A percentile compares a stretch with the other conserved stretches of the same genome.
Evolutionary conservation across 2,329 filamentous ascomycete genomes (phyloP).

Genomic region (Alternaria gaisen): DNA sequence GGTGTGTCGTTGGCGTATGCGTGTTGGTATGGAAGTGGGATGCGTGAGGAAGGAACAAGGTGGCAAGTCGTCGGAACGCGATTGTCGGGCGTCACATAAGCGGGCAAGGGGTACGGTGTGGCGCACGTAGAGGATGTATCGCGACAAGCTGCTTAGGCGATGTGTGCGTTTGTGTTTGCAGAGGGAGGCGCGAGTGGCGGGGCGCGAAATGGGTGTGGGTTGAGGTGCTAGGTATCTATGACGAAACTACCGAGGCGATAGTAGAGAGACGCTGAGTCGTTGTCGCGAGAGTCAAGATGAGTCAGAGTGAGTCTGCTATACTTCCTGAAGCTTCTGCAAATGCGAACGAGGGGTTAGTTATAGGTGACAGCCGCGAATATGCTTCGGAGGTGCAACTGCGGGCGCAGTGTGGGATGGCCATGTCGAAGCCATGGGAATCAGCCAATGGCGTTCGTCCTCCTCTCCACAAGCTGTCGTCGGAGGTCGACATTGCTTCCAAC

Average conservation of each 20-base stretch:
- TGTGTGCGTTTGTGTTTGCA: neutral
- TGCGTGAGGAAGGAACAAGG: conserved; percentile 11
- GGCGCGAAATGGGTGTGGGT: conserved; percentile 26
- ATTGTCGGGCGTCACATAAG: conserved; percentile 2
- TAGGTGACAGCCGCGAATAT: conserved; percentile 15
- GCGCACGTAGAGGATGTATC: conserved; percentile 5
- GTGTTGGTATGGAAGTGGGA: neutral
- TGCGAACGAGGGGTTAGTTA: conserved; percentile 21
- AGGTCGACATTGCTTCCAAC: conserved; percentile 30
- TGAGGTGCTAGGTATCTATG: conserved; percentile 35
- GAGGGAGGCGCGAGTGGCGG: conserved; percentile 16
- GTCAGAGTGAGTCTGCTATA: conserved; percentile 24
- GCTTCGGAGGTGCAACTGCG: conserved; percentile 21
- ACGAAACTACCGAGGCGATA: conserved; percentile 44
- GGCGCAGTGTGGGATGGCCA: conserved; percentile 33
- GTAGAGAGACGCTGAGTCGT: conserved; percentile 17
- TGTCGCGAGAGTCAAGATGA: conserved; percentile 26
- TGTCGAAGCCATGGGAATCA: conserved; percentile 22
- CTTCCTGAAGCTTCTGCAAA: conserved; percentile 18
- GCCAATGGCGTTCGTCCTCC: conserved; percentile 37
- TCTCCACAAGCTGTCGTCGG: conserved; percentile 38
- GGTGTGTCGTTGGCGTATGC: neutral
- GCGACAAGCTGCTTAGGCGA: conserved; percentile 9
- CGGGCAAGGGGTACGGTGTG: neutral
- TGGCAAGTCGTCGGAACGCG: conserved; percentile 22